Evolutionary conservation across 306 rosid species (phyloP).

Genomic region (Aeschynomene evenia): DNA sequence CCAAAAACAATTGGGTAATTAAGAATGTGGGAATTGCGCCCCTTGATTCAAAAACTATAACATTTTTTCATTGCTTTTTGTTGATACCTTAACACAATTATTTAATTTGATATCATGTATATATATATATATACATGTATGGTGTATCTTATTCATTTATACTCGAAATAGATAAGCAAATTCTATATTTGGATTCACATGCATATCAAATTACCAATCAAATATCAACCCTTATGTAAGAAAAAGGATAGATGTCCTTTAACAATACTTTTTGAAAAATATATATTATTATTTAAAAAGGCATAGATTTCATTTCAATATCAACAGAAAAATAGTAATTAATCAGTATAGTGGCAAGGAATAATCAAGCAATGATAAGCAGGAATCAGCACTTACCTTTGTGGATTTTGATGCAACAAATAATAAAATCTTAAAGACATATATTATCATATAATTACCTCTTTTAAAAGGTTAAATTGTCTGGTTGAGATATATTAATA

Average conservation of each 20-base stretch:
- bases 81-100: not conserved
- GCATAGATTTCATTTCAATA: not conserved
- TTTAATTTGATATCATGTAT: not conserved
- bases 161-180: not conserved
- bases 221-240: not conserved
- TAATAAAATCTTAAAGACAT: not conserved
- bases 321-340: not conserved
- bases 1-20: not conserved
- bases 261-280: not conserved
- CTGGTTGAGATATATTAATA: too few relatives aligned
- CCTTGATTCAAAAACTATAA: not conserved
- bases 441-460: too few relatives aligned
- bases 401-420: not conserved
- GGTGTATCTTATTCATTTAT: not conserved
- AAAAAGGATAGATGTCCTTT: not conserved
- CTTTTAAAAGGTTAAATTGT: too few relatives aligned
- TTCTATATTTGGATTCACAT: not conserved
- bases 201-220: not conserved
- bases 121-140: too few relatives aligned
- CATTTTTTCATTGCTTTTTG: not conserved
- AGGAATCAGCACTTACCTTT: not conserved
- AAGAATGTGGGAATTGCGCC: not conserved
- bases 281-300: not conserved
- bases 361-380: conserved; percentile 21
- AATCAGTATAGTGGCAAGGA: not conserved